A percentile compares a stretch with the other conserved stretches of the same genome.
Evolutionary conservation across 2,329 filamentous ascomycete species (phyloP).

Genomic region (Coniochaeta ligniaria): DNA sequence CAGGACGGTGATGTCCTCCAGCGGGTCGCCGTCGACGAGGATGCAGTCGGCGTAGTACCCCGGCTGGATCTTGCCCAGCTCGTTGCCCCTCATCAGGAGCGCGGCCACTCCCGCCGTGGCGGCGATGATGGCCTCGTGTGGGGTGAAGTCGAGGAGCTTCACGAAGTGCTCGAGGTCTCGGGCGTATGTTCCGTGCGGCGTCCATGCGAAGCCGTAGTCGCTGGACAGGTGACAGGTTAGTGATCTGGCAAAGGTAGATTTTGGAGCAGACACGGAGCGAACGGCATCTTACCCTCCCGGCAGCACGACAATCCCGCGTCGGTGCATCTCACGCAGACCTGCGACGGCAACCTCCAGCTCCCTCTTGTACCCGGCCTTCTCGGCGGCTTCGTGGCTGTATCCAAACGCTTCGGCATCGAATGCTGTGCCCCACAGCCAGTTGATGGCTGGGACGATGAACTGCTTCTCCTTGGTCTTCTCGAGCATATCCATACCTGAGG

Average conservation of each 20-base stretch:
- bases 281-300: slow-evolving; percentile 25
- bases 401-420: slow-evolving; percentile 25
- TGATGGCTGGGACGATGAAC: slow-evolving; percentile 34
- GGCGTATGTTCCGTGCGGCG: slow-evolving; percentile 39
- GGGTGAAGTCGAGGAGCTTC: slow-evolving; percentile 34
- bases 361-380: slow-evolving; percentile 33
- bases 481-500: slow-evolving; percentile 26
- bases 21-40: slow-evolving; percentile 36
- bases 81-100: slow-evolving; percentile 30
- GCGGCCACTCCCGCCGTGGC: slow-evolving; percentile 31
- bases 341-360: slow-evolving; percentile 30
- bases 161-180: slow-evolving; percentile 38
- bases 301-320: slow-evolving; percentile 34
- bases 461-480: slow-evolving; percentile 29
- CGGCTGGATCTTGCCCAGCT: slow-evolving; percentile 31
- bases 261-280: not conserved
- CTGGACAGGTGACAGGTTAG: not conserved
- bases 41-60: slow-evolving; percentile 36
- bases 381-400: slow-evolving; percentile 31
- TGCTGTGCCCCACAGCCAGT: slow-evolving; percentile 30
- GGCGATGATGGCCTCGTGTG: slow-evolving; percentile 34
- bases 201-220: slow-evolving; percentile 41
- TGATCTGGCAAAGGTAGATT: not conserved
- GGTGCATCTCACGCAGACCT: slow-evolving; percentile 35
- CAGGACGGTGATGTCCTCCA: slow-evolving; percentile 31